Base-by-base conservation (phyloP, 2,329 filamentous ascomycete species). In the Colletotrichum eremochloae region DNA sequence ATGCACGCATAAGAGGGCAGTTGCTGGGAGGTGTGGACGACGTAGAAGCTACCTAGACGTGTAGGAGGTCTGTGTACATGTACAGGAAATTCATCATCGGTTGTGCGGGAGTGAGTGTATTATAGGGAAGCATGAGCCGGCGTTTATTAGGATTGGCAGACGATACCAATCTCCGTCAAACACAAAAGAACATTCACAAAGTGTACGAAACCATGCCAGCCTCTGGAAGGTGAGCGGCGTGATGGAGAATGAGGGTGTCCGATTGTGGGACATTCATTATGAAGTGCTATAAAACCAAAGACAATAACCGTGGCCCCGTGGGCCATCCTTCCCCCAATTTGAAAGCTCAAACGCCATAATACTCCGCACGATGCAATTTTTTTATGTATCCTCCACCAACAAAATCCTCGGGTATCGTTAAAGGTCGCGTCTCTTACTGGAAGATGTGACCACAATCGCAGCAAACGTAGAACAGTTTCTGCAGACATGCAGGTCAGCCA, bases 391-490 rank as follows among this genome's bases (percentile, higher is more conserved):
- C 53, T 60, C 55, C 61, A 48, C 60, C n/a, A 58, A 53, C 60
- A 46, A 24, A 68, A 29, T 42, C 48, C n/a, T 42, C n/a, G 71
- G 75, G 73, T 77, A 78, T 77, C 75, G 75, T 78, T 77, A 73
- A 63, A 74, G 71, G 60, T 50, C 48, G 70, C 56, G 62, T 73
- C 73, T 74, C 77, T 78, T 82, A 91, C 79, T 88, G 85, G 81
- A 95, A 97, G 78, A 97, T 96, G 81, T 96, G 91, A 83, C 95
- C 94, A 84, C 96, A 99, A 73, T 92, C 90, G 86, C 94, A 96
- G 87, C 96, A 99, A 68, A 99, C 96, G 79, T 95, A 96, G 81
- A 96, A 96, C 60, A 96, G 84, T 94, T 95, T 95, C 94, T 96
- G 76, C 6, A 14, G 3, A 33, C 8, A 11, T 29, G 46, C 15